phyloP scores from a whole-genome alignment of 352 stramenopile genomes.

The Phytopythium sindhum region DNA sequence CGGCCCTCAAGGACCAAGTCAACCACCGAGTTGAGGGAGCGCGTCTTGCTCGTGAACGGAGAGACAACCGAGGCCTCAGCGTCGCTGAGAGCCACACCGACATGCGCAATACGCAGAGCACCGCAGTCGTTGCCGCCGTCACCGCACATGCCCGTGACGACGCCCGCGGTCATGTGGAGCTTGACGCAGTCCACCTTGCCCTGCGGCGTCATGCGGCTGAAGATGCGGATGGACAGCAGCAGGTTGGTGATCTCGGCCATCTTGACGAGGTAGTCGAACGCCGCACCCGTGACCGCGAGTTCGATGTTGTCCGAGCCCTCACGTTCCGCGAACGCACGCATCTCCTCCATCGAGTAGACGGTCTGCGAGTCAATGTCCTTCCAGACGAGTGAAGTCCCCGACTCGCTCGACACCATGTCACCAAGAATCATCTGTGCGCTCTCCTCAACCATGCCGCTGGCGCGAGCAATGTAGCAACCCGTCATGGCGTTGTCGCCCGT shows the following conservation, averaged over 20 bases:
- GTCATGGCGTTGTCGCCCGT: constrained; percentile 86
- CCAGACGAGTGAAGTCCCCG: constrained; percentile 41
- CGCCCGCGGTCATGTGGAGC: constrained; percentile 55
- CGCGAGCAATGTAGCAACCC: constrained; percentile 70
- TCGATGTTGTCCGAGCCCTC: constrained; percentile 31
- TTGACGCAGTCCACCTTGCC: constrained; percentile 76
- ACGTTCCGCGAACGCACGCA: constrained; percentile 33
- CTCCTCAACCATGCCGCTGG: constrained; percentile 55
- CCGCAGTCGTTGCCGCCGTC: constrained; percentile 91
- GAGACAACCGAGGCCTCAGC: constrained; percentile 86
- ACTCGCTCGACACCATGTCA: constrained; percentile 47
- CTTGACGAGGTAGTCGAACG: constrained; percentile 67
- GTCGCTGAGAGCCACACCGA: constrained; percentile 88
- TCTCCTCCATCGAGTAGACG: constrained; percentile 43
- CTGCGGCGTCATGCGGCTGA: constrained; percentile 73
- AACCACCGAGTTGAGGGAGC: constrained; percentile 67
- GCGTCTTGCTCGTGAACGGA: constrained; percentile 87
- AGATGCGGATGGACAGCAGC: constrained; percentile 70
- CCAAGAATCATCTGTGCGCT: constrained; percentile 51
- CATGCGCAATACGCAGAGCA: constrained; percentile 87
- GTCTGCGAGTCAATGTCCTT: constrained; percentile 62
- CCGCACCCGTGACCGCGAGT: constrained; percentile 65
- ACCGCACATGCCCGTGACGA: constrained; percentile 79
- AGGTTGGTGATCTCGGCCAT: constrained; percentile 57
- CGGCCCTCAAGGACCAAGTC: constrained; percentile 81